Percentiles rank a stretch among this genome's conserved stretches.
These are phyloP conservation scores for Magnaporthiopsis rhizophila DNA, from an alignment of 2,329 filamentous ascomycete genomes.

Conservation along the genomic window DNA sequence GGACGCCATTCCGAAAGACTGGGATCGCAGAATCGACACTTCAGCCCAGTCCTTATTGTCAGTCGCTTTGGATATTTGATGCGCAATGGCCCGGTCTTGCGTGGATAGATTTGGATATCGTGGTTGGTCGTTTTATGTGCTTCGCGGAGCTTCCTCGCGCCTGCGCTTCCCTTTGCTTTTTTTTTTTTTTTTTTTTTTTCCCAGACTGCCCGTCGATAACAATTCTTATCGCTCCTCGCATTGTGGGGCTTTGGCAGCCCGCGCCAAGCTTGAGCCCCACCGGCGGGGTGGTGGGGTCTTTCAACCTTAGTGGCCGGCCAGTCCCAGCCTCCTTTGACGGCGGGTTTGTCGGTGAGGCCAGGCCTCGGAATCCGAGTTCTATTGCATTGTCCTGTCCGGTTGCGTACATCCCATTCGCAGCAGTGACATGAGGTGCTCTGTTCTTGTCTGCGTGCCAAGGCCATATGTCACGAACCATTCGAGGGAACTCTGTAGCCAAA, in stretches of 20 bases:
- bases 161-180: not conserved
- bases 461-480: not conserved
- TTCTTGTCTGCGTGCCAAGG: not conserved
- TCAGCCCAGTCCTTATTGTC: not conserved
- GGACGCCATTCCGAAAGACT: conserved; percentile 48
- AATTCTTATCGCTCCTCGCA: not conserved
- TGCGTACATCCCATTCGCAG: not conserved
- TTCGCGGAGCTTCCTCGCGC: not conserved
- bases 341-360: not conserved
- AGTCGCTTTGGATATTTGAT: not conserved
- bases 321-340: not conserved
- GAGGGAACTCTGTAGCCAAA: not conserved
- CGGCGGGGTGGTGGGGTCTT: not conserved
- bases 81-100: not conserved
- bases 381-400: not conserved
- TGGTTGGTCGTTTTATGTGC: not conserved
- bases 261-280: no score
- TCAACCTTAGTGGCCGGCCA: not conserved
- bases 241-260: not conserved
- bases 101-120: not conserved
- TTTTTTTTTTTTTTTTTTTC: not conserved
- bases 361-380: no score
- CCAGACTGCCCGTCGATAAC: no score
- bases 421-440: not conserved
- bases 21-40: not conserved